Conservation (phyloP, 2,329 filamentous ascomycete species). For the Hymenoscyphus fructigenus region DNA sequence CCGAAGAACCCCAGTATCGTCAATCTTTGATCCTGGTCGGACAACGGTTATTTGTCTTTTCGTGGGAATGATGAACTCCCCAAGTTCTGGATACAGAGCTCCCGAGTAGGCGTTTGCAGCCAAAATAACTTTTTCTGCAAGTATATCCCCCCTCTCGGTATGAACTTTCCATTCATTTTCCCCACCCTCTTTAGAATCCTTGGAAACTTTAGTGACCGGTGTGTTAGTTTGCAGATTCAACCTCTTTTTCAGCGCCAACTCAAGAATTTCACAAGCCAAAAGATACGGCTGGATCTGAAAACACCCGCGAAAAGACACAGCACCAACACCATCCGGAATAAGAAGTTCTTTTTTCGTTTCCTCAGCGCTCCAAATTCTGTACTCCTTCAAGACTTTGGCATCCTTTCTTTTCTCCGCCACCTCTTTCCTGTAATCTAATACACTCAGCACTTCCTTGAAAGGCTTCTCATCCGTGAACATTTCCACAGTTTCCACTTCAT, state of each 20-base stretch:
- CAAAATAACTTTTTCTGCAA: conserved; percentile 45
- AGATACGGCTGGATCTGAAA: conserved; percentile 40
- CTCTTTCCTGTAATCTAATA: conserved; percentile 41
- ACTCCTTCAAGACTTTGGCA: conserved; percentile 42
- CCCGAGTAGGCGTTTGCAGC: conserved; percentile 54
- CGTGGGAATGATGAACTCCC: conserved; percentile 44
- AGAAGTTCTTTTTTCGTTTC: conserved; percentile 39
- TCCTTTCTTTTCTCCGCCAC: conserved; percentile 39
- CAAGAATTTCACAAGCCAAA: conserved; percentile 23
- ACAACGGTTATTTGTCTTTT: conserved; percentile 50
- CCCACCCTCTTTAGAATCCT: conserved; percentile 22
- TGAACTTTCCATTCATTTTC: conserved; percentile 38
- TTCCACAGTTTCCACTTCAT: conserved; percentile 34
- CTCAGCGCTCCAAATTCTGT: conserved; percentile 44
- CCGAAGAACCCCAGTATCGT: conserved; percentile 26
- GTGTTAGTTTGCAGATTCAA: conserved; percentile 27
- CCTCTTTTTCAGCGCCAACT: conserved; percentile 30
- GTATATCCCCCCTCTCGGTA: conserved; percentile 44
- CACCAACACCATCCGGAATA: conserved; percentile 17
- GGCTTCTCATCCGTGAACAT: conserved; percentile 36
- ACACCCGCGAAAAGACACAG: conserved; percentile 30
- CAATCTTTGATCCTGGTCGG: conserved; percentile 32
- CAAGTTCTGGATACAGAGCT: conserved; percentile 43
- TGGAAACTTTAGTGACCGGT: conserved; percentile 24
- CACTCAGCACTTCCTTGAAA: conserved; percentile 28